Base-by-base conservation (phyloP, 129 eudicot genomes). In the Helianthus tuberosus region DNA sequence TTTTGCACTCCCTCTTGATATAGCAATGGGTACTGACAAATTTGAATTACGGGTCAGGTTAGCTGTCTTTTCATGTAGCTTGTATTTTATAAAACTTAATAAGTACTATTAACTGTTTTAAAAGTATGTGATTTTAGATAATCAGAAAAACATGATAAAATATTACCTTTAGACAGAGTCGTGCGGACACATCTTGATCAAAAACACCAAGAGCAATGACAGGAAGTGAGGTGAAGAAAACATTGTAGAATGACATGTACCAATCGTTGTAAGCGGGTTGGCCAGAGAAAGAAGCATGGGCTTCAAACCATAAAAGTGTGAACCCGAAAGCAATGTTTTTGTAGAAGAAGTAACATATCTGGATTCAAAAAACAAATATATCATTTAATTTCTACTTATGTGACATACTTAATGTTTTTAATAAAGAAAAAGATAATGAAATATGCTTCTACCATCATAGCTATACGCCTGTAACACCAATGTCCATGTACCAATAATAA, bases 131-230 rank as follows among this genome's bases (percentile, higher is more conserved):
- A 63, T 35, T 14, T 14, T 14, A 11, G 14, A 36, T 63, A 35
- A 36, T 63, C 48, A 35, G 25, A 61, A 32, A 29, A 61, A 35
- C 7, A 61, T 55, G 35, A 55, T 55, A 55, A 63, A 20, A 8
- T 2, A 23, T 75, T 82, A 91, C 99, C 99, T 95, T 87, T n/a
- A 95, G 87, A 77, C 97, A 95, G 53, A 91, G 85, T 41, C 88
- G 89, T 46, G 99, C 95, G 68, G 99, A 91, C 27, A 95, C 95
- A 75, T 95, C 99, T 68, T 95, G 97, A 79, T 95, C 99, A 11
- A 95, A 91, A 72, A 95, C 97, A 68, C 99, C 99, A 49, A 95
- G 97, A 25, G 99, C 99, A 67, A 95, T 91, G 76, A 95, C 99
- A 36, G 99, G 99, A 78, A 95, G 99, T 12, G 99, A 91, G 63